Conservation (phyloP, 2,329 filamentous ascomycete species). For the Tricladium varicosporioides region DNA sequence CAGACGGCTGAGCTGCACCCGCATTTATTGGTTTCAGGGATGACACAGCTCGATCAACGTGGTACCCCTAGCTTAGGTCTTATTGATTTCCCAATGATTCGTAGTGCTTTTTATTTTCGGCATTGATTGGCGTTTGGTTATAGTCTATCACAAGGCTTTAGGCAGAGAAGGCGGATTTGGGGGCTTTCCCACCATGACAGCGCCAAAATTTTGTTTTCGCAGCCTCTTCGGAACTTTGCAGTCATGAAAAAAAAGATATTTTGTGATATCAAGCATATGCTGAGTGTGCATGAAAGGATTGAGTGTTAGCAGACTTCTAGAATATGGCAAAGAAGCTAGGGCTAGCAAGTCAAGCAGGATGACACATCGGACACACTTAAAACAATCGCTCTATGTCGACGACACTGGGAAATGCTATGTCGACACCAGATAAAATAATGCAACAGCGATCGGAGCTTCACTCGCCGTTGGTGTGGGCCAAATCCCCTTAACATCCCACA, state of each 20-base stretch:
- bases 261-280: not conserved
- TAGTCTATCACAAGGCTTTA: not conserved
- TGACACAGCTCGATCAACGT: not conserved
- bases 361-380: not conserved
- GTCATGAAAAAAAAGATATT: not conserved
- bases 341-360: not conserved
- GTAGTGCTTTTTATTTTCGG: not conserved
- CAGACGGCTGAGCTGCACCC: not conserved
- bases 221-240: not conserved
- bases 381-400: no score
- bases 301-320: not conserved
- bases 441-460: no score
- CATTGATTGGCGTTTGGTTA: not conserved
- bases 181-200: not conserved
- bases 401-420: no score
- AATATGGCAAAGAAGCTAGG: not conserved
- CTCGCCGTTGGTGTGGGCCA: no score
- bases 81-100: not conserved
- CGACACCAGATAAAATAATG: no score
- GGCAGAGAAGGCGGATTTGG: not conserved
- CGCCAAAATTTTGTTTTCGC: not conserved
- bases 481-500: no score
- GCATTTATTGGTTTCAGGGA: not conserved
- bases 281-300: not conserved
- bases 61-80: not conserved